These are phyloP conservation scores for Rhizopogon vulgaris DNA, from an alignment of 768 basidiomycete genomes.

Conservation along the genomic window DNA sequence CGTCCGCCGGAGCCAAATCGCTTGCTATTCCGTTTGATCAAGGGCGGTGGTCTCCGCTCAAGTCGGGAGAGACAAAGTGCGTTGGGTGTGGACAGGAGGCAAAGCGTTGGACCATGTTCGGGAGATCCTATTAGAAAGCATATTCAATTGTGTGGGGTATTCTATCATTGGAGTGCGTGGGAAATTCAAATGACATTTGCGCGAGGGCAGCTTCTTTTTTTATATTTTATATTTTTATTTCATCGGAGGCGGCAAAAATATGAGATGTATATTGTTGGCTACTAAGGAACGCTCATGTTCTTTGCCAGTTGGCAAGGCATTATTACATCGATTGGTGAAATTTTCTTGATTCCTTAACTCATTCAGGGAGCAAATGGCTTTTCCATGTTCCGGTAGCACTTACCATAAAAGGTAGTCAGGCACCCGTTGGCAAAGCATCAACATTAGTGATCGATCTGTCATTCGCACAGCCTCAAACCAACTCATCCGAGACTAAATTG, in stretches of 20 bases:
- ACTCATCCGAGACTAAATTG: too few species aligned
- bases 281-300: too few species aligned
- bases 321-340: too few species aligned
- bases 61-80: conserved; percentile 83
- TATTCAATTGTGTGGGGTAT: neutral
- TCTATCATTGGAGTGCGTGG: neutral
- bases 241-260: neutral
- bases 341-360: too few species aligned
- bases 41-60: conserved; percentile 70
- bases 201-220: neutral
- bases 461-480: too few species aligned
- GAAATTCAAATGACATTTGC: neutral
- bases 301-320: too few species aligned
- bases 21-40: conserved; percentile 97
- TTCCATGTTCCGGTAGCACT: too few species aligned
- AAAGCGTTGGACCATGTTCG: conserved; percentile 97
- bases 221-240: neutral
- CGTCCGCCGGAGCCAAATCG: conserved; percentile 95
- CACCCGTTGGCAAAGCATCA: too few species aligned
- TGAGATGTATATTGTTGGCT: too few species aligned
- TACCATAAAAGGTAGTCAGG: too few species aligned
- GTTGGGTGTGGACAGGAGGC: conserved; percentile 82
- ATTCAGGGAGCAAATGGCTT: too few species aligned
- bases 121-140: conserved; percentile 64
- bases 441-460: too few species aligned